Percentiles rank a stretch among this genome's conserved stretches.
Conservation (phyloP, 306 rosid genomes). For the Cicer pinnatifidum region DNA sequence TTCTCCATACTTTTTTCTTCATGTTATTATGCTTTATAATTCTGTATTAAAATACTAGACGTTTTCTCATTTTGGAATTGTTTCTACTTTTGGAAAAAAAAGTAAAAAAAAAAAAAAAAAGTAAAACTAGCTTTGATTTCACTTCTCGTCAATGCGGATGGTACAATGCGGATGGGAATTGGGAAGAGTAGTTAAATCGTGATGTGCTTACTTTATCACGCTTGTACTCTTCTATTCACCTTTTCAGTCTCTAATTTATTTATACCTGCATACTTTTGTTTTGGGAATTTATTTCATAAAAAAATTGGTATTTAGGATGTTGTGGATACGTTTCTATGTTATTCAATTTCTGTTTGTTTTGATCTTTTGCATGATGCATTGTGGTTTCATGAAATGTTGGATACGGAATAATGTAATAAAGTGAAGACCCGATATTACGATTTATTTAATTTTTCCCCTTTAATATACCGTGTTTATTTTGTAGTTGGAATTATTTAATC, state of each 20-base stretch:
- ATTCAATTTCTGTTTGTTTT: conserved; percentile 27
- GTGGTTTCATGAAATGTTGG: conserved; percentile 17
- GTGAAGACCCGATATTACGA: conserved; percentile 21
- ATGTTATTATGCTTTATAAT: conserved; percentile 28
- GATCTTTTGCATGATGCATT: conserved; percentile 35
- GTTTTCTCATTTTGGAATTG: conserved; percentile 28
- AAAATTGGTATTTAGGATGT: conserved; percentile 17
- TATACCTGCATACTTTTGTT: background rate
- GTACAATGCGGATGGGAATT: conserved; percentile 52
- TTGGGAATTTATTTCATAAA: background rate
- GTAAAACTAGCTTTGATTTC: conserved; percentile 34
- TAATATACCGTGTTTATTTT: conserved; percentile 11
- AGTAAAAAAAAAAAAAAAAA: background rate
- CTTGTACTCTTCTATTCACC: conserved; percentile 22
- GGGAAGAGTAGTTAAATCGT: conserved; percentile 31
- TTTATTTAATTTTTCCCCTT: background rate
- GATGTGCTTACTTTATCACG: conserved; percentile 34
- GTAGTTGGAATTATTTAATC: conserved; percentile 2
- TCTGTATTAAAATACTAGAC: conserved; percentile 7
- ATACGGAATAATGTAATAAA: background rate
- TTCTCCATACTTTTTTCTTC: conserved; percentile 7
- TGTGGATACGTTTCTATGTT: conserved; percentile 7
- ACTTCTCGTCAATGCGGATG: conserved; percentile 45
- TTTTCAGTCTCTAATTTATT: background rate
- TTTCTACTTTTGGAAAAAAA: conserved; percentile 35